These are phyloP conservation scores for Rhododendron ovatum DNA, from an alignment of 148 eudicot genomes.

Conservation along the genomic window DNA sequence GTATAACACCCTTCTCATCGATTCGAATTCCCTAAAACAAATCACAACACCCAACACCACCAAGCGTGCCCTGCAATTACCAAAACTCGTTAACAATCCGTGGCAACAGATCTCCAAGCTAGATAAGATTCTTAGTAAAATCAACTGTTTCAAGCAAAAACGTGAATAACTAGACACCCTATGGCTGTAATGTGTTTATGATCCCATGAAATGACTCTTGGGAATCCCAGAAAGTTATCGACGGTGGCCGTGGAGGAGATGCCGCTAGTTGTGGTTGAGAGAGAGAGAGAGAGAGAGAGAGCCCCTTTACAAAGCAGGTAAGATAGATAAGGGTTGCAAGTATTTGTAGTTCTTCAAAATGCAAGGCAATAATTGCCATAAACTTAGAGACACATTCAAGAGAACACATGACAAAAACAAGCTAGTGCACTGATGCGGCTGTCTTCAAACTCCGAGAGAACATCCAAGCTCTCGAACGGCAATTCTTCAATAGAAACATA, in stretches of 20 bases:
- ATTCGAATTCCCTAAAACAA: too few relatives aligned
- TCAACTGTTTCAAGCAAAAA: not conserved
- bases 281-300: not conserved
- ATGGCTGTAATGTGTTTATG: not conserved
- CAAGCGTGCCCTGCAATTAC: not conserved
- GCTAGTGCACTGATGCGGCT: not conserved
- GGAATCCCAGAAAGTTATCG: not conserved
- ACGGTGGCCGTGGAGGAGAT: not conserved
- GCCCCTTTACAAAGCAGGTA: not conserved
- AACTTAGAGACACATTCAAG: not conserved
- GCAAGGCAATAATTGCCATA: not conserved
- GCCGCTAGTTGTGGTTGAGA: not conserved
- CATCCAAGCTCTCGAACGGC: not conserved
- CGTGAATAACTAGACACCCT: not conserved
- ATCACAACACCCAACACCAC: not conserved
- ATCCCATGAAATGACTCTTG: too few relatives aligned
- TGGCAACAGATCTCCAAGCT: too few relatives aligned
- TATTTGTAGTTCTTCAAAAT: not conserved
- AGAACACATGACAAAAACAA: not conserved
- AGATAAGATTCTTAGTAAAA: too few relatives aligned
- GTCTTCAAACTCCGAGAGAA: not conserved
- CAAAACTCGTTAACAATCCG: not conserved
- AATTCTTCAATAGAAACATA: too few relatives aligned
- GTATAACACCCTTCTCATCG: too few relatives aligned
- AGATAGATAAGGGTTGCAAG: not conserved